Conservation (phyloP, 768 basidiomycete genomes). For the Suillus subalutaceus region DNA sequence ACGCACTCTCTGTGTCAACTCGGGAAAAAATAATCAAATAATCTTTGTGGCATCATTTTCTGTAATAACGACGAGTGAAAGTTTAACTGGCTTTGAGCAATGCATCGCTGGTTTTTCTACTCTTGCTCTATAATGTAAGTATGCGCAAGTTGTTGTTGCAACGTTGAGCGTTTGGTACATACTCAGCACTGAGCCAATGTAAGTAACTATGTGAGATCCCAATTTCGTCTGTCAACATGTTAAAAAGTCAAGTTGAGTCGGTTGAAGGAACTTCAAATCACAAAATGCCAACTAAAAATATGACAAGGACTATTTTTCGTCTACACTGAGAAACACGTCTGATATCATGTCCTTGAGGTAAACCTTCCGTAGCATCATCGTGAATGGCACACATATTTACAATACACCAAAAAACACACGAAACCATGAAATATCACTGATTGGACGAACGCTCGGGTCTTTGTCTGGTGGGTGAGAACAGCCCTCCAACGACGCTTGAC, state of each 20-base stretch:
- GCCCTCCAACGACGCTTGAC: conserved; percentile 78
- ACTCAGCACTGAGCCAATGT: neutral
- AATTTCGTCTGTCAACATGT: neutral
- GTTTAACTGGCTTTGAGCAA: neutral
- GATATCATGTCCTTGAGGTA: neutral
- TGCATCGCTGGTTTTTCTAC: neutral
- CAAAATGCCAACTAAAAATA: neutral
- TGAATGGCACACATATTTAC: neutral
- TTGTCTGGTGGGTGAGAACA: conserved; percentile 52
- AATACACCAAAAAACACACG: neutral
- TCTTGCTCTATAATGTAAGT: neutral
- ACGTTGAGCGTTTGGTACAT: neutral
- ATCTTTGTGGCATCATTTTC: neutral
- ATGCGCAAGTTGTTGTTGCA: neutral
- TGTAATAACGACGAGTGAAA: neutral
- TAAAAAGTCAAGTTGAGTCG: neutral
- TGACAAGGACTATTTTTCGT: neutral
- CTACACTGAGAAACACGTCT: neutral
- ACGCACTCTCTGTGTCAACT: conserved; percentile 10
- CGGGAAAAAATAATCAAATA: conserved; percentile 1
- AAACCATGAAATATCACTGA: neutral
- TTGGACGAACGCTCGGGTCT: conserved; percentile 28
- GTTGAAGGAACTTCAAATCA: neutral
- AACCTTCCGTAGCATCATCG: neutral
- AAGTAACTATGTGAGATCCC: neutral